Base-by-base conservation (phyloP, 768 basidiomycete species). In the Leucosporidium yakuticum region DNA sequence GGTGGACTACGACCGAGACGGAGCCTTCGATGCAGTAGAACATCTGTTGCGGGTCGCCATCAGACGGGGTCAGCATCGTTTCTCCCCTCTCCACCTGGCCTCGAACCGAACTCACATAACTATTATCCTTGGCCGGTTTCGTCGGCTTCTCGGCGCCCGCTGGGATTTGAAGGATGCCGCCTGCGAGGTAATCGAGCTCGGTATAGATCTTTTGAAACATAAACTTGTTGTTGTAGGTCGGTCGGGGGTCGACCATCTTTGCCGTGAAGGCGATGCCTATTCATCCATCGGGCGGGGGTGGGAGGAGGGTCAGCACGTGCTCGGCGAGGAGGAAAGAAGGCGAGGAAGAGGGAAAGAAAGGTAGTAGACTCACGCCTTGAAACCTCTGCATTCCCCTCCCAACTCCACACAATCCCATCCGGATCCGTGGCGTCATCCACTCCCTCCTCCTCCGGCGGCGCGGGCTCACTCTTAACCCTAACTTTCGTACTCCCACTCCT, bases 41-140 rank as follows among this genome's bases (percentile, higher is more conserved):
- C 3, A 87, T 82, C 88, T 89, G 74, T 27, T 29, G 11, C 11
- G 21, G 19, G 19, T n/a, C n/a, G n/a, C n/a, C n/a, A n/a, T n/a
- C n/a, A n/a, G n/a, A n/a, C n/a, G n/a, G n/a, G n/a, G n/a, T n/a
- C n/a, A n/a, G n/a, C n/a, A n/a, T n/a, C n/a, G n/a, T n/a, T n/a
- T n/a, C n/a, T n/a, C n/a, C n/a, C n/a, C n/a, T n/a, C n/a, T n/a
- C n/a, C n/a, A n/a, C n/a, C n/a, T n/a, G n/a, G n/a, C n/a, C n/a
- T n/a, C n/a, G n/a, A n/a, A n/a, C n/a, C n/a, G 39, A 44, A 82
- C 89, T 73, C 69, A 92, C 91, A 77, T 90, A 94, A 31, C 90
- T 90, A 73, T 98, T 99, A 75, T 98, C 96, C 76, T 89, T 93
- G 2, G 92, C 86, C 29, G 85, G 84, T 77, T 98, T 98, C 67